phyloP scores from a whole-genome alignment of 2,329 filamentous ascomycete genomes.

The Cladosporium sp. region DNA sequence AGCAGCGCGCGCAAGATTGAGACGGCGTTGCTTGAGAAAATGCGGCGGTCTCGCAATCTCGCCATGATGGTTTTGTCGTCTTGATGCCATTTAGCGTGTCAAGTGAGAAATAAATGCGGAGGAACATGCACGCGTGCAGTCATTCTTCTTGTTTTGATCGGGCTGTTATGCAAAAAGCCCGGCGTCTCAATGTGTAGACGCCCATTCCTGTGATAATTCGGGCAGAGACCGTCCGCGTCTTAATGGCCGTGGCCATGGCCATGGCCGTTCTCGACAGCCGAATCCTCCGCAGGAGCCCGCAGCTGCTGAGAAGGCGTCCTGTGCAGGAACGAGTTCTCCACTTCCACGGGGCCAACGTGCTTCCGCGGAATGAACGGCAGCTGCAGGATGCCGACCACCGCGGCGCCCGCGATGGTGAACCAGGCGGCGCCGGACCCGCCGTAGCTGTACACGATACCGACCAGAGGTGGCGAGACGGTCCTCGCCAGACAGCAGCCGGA shows the following conservation, averaged over 20 bases:
- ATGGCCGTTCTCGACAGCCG: slow-evolving; percentile 1
- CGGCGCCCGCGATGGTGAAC: slow-evolving; percentile 51
- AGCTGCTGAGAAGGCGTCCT: slow-evolving; percentile 7
- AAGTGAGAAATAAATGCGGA: too few relatives aligned
- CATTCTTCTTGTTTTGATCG: too few relatives aligned
- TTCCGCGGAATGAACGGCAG: slow-evolving; percentile 48
- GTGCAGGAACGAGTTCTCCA: slow-evolving; percentile 6
- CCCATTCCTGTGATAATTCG: too few relatives aligned
- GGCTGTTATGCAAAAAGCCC: too few relatives aligned
- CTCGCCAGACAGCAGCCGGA: slow-evolving; percentile 60
- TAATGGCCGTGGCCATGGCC: background rate
- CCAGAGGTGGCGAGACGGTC: slow-evolving; percentile 59
- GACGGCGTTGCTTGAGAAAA: too few relatives aligned
- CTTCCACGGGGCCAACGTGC: slow-evolving; percentile 32
- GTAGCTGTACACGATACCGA: slow-evolving; percentile 57
- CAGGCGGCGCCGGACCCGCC: slow-evolving; percentile 52
- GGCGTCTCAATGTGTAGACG: too few relatives aligned
- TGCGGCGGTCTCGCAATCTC: too few relatives aligned
- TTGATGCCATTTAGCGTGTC: too few relatives aligned
- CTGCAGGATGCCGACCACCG: slow-evolving; percentile 48
- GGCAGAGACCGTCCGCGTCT: too few relatives aligned
- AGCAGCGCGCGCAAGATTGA: too few relatives aligned
- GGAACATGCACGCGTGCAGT: too few relatives aligned
- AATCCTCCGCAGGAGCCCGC: background rate
- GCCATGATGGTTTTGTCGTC: too few relatives aligned